Evolutionary conservation across 495 filamentous ascomycete genomes (phyloP).

Genomic region (Schizothecium vesticola): DNA sequence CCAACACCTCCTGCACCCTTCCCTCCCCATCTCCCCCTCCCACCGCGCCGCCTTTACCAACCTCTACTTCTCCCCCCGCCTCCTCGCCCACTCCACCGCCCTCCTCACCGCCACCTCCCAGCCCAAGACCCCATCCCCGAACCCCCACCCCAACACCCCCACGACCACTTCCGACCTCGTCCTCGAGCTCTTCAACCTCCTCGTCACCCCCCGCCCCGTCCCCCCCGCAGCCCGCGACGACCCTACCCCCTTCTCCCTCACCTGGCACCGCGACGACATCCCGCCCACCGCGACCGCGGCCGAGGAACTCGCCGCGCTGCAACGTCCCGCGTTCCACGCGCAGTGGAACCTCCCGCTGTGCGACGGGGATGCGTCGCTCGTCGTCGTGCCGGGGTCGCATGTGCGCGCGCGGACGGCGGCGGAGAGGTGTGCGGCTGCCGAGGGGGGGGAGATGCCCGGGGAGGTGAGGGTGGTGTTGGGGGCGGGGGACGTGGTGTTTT

Average conservation of each 20-base stretch:
- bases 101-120: neutral
- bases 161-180: neutral
- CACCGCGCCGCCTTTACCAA: conserved; percentile 49
- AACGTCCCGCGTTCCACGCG: conserved; percentile 50
- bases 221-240: neutral
- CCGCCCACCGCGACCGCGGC: conserved; percentile 48
- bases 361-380: conserved; percentile 57
- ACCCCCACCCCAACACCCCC: too few species aligned
- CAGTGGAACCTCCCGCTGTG: conserved; percentile 75
- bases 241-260: neutral
- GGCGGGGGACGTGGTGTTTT: conserved; percentile 74
- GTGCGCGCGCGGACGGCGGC: conserved; percentile 55
- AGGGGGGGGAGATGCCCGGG: conserved; percentile 51
- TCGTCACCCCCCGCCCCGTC: conserved; percentile 52
- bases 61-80: conserved; percentile 58
- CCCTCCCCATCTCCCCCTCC: conserved; percentile 36
- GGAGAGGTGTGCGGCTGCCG: conserved; percentile 58
- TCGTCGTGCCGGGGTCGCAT: conserved; percentile 71
- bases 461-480: conserved; percentile 58
- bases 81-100: conserved; percentile 35
- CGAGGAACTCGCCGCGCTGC: conserved; percentile 39
- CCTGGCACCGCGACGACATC: conserved; percentile 50
- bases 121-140: too few species aligned
- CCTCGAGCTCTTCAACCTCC: conserved; percentile 68
- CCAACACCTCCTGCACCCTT: conserved; percentile 74